Conservation (phyloP, 1,284 basidiomycete species). For the Phaffia rhodozyma region DNA sequence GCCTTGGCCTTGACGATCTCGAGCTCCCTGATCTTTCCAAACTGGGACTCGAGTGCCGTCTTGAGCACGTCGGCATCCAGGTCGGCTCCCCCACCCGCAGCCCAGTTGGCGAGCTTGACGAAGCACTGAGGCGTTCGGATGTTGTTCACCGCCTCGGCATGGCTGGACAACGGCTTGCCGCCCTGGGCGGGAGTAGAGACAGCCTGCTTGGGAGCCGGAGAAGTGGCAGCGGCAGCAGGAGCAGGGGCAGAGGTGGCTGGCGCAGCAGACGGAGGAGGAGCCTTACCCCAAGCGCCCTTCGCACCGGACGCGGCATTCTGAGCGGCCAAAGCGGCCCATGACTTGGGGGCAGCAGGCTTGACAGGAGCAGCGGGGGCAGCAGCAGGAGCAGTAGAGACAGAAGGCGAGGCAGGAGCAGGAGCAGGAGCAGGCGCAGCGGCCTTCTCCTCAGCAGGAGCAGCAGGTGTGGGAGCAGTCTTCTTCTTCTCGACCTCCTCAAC, state of each 20-base stretch:
- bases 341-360: constrained; percentile 50
- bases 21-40: constrained; percentile 75
- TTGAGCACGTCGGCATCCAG: constrained; percentile 55
- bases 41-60: constrained; percentile 50
- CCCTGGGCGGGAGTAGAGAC: constrained; percentile 2
- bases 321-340: constrained; percentile 83
- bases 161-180: constrained; percentile 21
- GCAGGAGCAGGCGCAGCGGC: constrained; percentile 36
- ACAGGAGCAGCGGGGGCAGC: constrained; percentile 32
- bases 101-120: constrained; percentile 52
- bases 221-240: constrained; percentile 28
- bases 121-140: constrained; percentile 66
- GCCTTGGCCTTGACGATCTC: constrained; percentile 80
- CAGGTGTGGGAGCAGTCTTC: constrained; percentile 25
- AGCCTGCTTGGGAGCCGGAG: constrained; percentile 17
- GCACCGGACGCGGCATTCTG: constrained; percentile 58
- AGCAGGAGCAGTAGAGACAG: constrained; percentile 25
- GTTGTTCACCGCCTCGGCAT: constrained; percentile 44
- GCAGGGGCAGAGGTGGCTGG: constrained; percentile 39
- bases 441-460: constrained; percentile 26
- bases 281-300: constrained; percentile 50
- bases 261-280: constrained; percentile 36
- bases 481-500: constrained; percentile 10
- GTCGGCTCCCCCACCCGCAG: constrained; percentile 39
- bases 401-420: constrained; percentile 27